Evolutionary conservation across 257 asterid species (phyloP).

Genomic region (Solanum sitiens): DNA sequence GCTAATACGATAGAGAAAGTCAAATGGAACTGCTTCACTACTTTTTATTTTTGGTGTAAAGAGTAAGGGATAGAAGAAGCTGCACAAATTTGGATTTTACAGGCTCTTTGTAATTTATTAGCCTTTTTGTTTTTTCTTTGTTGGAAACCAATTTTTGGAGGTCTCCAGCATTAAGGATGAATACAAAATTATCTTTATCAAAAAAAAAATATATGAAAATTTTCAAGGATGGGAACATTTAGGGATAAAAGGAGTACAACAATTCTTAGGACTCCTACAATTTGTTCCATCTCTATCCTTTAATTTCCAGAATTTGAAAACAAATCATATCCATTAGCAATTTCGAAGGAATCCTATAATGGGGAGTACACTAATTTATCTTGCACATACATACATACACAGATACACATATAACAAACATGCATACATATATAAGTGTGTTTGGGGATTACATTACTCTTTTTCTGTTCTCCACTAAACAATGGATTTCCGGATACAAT

Average conservation of each 20-base stretch:
- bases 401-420: background rate
- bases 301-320: background rate
- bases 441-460: background rate
- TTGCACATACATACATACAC: background rate
- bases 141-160: too few species aligned
- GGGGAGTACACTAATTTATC: background rate
- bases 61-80: too few species aligned
- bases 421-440: background rate
- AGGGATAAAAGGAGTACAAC: background rate
- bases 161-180: too few species aligned
- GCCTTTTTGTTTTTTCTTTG: too few species aligned
- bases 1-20: too few species aligned
- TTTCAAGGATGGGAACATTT: background rate
- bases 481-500: background rate
- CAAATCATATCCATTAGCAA: background rate
- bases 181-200: too few species aligned
- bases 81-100: too few species aligned
- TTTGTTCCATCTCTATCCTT: background rate
- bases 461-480: background rate
- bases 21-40: too few species aligned
- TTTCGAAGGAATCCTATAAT: background rate
- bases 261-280: background rate
- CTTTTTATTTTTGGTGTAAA: too few species aligned
- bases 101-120: too few species aligned
- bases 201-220: background rate